Evolutionary conservation across 805 yeast genomes (phyloP), one percentile per base, ranked within the genome.

Genomic region (Yarrowia divulgata): DNA sequence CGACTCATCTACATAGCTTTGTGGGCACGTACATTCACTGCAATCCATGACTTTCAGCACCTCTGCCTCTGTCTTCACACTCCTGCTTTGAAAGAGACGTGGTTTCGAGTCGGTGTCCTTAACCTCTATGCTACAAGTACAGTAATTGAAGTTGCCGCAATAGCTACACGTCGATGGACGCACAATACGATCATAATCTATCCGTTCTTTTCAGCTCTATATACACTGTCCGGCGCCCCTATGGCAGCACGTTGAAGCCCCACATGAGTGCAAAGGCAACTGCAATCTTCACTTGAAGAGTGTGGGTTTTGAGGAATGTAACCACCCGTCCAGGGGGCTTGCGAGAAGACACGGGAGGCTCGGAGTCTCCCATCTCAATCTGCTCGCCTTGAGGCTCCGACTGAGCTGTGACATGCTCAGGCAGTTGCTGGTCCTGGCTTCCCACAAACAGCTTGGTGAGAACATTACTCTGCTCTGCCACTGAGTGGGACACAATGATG

Each of bases 211-310:
- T 49, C 50, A 49, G 42, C 60, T 54, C 45, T 54, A 54, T 54
- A 39, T 54, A 54, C 58, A 54, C 18, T 50, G 18, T 7, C 39
- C 19, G 34, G n/a, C 10, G 12, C 40, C 13, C 9, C 34, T 57
- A 57, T 42, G 66, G 66, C 19, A 60, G 40, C 34, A 60, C 52
- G 19, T 60, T 60, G 42, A 60, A 45, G 9, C 45, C 42, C 66
- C 66, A 60, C 66, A 60, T 60, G 19, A 18, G 8, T 18, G 52
- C 50, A 34, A 45, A n/a, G 9, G 52, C 66, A 13, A 45, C 66
- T 2, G 16, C 39, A 60, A 60, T 32, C 34, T 60, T 60, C 18
- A 60, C 66, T 42, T 43, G 32, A 12, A 60, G 42, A 29, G 32
- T 45, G 37, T 60, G 50, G 42, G 29, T 60, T 19, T 60, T 60